phyloP scores from a whole-genome alignment of 2,329 filamentous ascomycete genomes.

The Neonectria hederae region DNA sequence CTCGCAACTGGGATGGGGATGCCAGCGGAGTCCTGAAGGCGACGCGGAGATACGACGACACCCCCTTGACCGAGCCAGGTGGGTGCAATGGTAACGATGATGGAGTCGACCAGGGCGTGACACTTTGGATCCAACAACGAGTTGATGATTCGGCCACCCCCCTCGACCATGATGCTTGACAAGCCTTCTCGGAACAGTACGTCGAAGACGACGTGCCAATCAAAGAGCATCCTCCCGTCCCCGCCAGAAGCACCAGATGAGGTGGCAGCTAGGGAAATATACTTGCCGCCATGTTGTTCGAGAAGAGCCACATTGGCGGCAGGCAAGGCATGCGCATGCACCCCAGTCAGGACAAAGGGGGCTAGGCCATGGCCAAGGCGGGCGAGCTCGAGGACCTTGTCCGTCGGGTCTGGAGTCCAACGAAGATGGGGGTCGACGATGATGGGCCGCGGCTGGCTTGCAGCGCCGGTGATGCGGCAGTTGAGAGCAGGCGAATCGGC shows the following conservation, averaged over 20 bases:
- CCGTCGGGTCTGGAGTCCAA: conserved; percentile 70
- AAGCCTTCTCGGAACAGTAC: conserved; percentile 69
- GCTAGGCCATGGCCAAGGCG: conserved; percentile 72
- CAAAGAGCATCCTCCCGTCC: conserved; percentile 56
- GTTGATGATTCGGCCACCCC: conserved; percentile 85
- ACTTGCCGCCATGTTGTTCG: conserved; percentile 62
- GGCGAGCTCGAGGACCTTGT: conserved; percentile 74
- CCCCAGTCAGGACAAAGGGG: conserved; percentile 74
- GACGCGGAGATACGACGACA: conserved; percentile 78
- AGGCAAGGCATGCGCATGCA: conserved; percentile 54
- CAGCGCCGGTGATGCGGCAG: conserved; percentile 73
- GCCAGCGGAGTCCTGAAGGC: conserved; percentile 60
- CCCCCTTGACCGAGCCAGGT: conserved; percentile 88
- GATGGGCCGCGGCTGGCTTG: conserved; percentile 80
- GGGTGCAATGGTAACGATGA: conserved; percentile 90
- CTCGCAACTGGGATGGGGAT: conserved; percentile 69
- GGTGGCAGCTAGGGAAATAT: conserved; percentile 52
- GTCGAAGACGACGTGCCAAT: conserved; percentile 72
- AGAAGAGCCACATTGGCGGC: conserved; percentile 54
- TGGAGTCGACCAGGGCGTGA: conserved; percentile 73
- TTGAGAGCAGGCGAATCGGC: conserved; percentile 89
- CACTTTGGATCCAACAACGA: conserved; percentile 73
- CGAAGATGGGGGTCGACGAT: conserved; percentile 82
- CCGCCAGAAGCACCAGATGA: conserved; percentile 41
- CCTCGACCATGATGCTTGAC: conserved; percentile 89